A percentile compares a stretch with the other conserved stretches of the same genome.
These are phyloP conservation scores for Sporothrix mexicana DNA, from an alignment of 2,329 filamentous ascomycete genomes.

Conservation along the genomic window DNA sequence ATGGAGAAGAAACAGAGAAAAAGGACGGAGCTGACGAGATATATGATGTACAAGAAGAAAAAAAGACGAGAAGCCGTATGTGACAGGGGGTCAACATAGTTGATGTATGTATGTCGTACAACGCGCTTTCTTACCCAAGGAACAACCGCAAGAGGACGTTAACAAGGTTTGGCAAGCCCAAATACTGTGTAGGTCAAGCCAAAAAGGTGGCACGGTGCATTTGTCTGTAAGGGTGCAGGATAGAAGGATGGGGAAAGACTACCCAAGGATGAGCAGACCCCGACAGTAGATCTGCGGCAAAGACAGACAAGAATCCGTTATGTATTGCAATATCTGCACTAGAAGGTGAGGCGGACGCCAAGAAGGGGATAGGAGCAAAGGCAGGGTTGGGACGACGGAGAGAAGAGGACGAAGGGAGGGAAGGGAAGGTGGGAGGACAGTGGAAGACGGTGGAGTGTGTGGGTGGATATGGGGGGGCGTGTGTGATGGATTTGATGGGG, in stretches of 20 bases:
- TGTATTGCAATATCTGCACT: conserved; percentile 21
- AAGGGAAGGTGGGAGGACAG: background rate
- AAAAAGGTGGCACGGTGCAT: conserved; percentile 13
- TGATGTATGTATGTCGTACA: conserved; percentile 14
- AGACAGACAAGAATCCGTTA: conserved; percentile 16
- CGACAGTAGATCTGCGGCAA: conserved; percentile 23
- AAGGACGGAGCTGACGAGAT: conserved; percentile 8
- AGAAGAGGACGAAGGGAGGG: background rate
- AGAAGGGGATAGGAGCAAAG: conserved; percentile 1
- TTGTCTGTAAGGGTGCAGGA: background rate
- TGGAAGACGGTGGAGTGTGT: background rate
- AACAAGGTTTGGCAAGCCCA: conserved; percentile 13
- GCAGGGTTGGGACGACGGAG: conserved; percentile 8
- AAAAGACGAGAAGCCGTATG: background rate
- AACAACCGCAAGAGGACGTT: conserved; percentile 21
- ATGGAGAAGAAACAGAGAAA: background rate
- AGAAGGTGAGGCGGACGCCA: background rate
- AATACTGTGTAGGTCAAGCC: background rate
- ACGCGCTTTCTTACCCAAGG: background rate
- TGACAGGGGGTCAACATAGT: conserved; percentile 15
- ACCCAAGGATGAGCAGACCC: conserved; percentile 3
- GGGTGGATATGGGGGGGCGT: background rate
- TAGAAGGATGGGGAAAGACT: background rate
- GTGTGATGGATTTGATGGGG: background rate
- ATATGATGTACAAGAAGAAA: conserved; percentile 17